Evolutionary conservation across 2,329 filamentous ascomycete genomes (phyloP).

Genomic region (Phoma sp.): DNA sequence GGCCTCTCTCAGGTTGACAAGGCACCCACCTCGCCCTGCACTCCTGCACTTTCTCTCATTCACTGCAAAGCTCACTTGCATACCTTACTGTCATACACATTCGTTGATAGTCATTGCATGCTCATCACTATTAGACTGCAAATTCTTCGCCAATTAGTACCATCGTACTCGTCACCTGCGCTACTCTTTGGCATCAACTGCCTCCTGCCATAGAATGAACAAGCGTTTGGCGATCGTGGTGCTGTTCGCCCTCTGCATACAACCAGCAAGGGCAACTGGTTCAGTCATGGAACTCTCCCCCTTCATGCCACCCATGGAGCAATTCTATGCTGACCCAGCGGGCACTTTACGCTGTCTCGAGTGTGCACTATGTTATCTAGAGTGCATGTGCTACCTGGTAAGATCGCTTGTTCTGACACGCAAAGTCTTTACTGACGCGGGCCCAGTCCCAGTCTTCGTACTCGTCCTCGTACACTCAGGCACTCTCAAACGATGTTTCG

Average conservation of each 20-base stretch:
- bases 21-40: slow-evolving; percentile 12
- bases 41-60: slow-evolving; percentile 1
- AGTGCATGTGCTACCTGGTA: slow-evolving; percentile 32
- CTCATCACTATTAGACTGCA: slow-evolving; percentile 3
- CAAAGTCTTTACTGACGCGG: slow-evolving; percentile 5
- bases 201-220: slow-evolving; percentile 34
- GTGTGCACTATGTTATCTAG: slow-evolving; percentile 26
- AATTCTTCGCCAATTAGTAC: background rate
- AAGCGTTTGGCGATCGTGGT: slow-evolving; percentile 35
- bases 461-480: background rate
- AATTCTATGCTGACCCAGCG: slow-evolving; percentile 35
- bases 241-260: slow-evolving; percentile 34
- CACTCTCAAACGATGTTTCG: slow-evolving; percentile 4
- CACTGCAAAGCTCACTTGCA: background rate
- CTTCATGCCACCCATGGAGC: slow-evolving; percentile 26
- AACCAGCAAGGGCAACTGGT: slow-evolving; percentile 34
- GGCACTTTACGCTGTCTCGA: slow-evolving; percentile 32
- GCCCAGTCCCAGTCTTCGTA: slow-evolving; percentile 21
- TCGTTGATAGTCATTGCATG: background rate
- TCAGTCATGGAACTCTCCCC: slow-evolving; percentile 32
- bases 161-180: slow-evolving; percentile 19
- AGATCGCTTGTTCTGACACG: background rate
- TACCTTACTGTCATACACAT: background rate
- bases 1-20: slow-evolving; percentile 2
- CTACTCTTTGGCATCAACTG: slow-evolving; percentile 32